Evolutionary conservation across 139 green algal genomes (phyloP), one percentile per base, ranked within the genome.

Genomic region (Tetraselmis chui): DNA sequence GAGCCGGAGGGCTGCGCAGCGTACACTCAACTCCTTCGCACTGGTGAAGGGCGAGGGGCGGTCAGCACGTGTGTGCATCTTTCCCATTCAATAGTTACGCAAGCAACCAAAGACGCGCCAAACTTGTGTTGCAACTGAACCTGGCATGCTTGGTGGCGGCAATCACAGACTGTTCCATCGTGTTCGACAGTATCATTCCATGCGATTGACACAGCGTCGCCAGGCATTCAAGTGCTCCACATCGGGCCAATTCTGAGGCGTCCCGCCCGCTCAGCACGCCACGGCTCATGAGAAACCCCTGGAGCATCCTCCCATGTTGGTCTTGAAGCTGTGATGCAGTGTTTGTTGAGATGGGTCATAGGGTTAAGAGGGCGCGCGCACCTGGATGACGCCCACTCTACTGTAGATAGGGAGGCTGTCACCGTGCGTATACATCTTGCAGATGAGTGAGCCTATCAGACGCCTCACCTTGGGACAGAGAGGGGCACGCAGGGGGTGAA

Each of bases 321-420:
- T 18, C 45, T 18, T n/a, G n/a, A n/a, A n/a, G n/a, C n/a, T n/a
- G n/a, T n/a, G n/a, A 67, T 67, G 45, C 18, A 18, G 11, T 67
- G 11, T 5, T 67, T 5, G 45, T 67, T 18, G 45, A 18, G 45
- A 5, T 67, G 45, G 45, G 18, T 67, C 45, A n/a, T n/a, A 67
- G 45, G 45, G 45, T 25, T 67, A 67, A 67, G 45, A 18, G 45
- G 18, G 45, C 11, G 45, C 11, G 45, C 11, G 45, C 45, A 67
- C 45, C 79, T 94, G 92, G 29, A 97, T 83, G 25, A 76, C 82
- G 76, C 80, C 88, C 0, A 95, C 89, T 2, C 92, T 81, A 0
- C 91, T 87, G 82, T 93, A 97, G 28, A 97, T 85, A 27, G 92
- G 87, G 58, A 97, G 82, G 26, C 81, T 79, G 87, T 97, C 93